A percentile compares a stretch with the other conserved stretches of the same genome.
Conservation (phyloP, 176 grass and related monocot species). For the Oryza brachyantha region DNA sequence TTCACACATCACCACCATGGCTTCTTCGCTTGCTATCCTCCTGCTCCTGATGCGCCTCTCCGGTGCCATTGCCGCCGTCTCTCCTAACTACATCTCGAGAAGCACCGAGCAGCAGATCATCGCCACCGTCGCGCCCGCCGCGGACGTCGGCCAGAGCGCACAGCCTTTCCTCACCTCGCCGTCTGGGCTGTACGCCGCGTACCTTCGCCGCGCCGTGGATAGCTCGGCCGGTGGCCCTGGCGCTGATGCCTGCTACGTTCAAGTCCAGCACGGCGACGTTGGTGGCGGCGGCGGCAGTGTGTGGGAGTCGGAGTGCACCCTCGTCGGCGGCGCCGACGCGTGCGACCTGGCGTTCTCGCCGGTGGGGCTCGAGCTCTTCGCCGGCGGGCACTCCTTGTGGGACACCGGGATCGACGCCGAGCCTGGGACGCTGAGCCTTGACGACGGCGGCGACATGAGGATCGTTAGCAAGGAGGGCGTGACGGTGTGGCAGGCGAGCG, state of each 20-base stretch:
- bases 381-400: constrained; percentile 50
- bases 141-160: constrained; percentile 23
- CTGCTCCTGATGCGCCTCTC: constrained; percentile 34
- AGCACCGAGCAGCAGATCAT: constrained; percentile 45
- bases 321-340: constrained; percentile 30
- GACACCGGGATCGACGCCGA: constrained; percentile 43
- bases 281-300: not conserved
- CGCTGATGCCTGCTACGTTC: constrained; percentile 43
- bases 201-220: constrained; percentile 36
- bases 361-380: constrained; percentile 54
- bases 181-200: constrained; percentile 41
- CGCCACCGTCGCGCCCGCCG: constrained; percentile 28
- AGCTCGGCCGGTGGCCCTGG: not conserved
- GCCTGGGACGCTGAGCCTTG: constrained; percentile 33
- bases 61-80: constrained; percentile 15
- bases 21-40: constrained; percentile 33
- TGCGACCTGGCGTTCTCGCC: constrained; percentile 54
- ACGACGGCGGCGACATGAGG: constrained; percentile 45
- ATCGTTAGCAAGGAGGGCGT: constrained; percentile 40
- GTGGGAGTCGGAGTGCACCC: constrained; percentile 58
- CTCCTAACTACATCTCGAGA: constrained; percentile 41
- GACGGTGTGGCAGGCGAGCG: constrained; percentile 38
- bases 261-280: constrained; percentile 25
- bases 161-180: constrained; percentile 48
- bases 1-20: constrained; percentile 33